Evolutionary conservation across 495 filamentous ascomycete genomes (phyloP), one percentile per base, ranked within the genome.

Genomic region (Poronia punctata): DNA sequence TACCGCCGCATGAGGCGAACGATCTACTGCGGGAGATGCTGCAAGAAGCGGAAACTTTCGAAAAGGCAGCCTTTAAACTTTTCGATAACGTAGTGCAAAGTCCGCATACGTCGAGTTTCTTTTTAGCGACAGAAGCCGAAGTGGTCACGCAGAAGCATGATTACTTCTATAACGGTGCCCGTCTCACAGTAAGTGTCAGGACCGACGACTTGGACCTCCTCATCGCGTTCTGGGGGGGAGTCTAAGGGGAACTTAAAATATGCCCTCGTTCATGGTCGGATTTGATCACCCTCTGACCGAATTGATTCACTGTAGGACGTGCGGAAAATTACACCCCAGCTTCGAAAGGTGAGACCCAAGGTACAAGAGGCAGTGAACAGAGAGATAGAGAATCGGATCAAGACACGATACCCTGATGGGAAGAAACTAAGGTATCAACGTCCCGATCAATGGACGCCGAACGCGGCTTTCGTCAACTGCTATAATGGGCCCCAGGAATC

Each of bases 381-480:
- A 3, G 82, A 86, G 45, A 80, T 95, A 19, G 62, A 71, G 22
- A 65, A 61, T 11, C 79, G 85, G 10, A 87, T 87, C 43, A 65
- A 66, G 12, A 66, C 71, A 6, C 63, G 69, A 24, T 82, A 88
- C 0, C 61, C 58, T 22, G 65, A 62, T 8, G 76, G 80, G 12
- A 71, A 76, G 57, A 95, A 88, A 57, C 74, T 94, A 42, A 81
- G 71, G 45, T 80, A 84, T 49, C 88, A 94, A 48, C 82, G 81
- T 2, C 69, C 84, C 0, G 50, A 74, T 3, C 62, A 69, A 1
- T 96, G 92, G 89, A 67, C 57, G 20, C 83, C 89, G 6, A 98
- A 96, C 49, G 87, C 87, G 0, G 86, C 88, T 0, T 86, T 95
- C 47, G 88, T 95, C 0, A 98, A 98, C 54, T 90, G 86, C 62